These are phyloP conservation scores for Wickerhamiella occidentalis DNA, from an alignment of 805 yeast species.

Conservation along the genomic window DNA sequence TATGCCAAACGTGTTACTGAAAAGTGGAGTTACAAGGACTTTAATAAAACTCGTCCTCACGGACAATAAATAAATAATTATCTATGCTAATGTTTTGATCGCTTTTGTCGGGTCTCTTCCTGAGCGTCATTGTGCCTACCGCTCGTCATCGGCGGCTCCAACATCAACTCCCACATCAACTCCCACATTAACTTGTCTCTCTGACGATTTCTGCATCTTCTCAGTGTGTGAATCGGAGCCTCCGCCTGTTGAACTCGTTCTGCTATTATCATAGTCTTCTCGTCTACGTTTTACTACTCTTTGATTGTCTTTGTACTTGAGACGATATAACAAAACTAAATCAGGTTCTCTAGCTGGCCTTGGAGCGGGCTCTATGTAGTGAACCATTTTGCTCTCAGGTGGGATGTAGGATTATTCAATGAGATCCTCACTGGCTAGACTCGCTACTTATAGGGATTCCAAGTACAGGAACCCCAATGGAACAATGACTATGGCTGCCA, in stretches of 20 bases:
- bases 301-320: not conserved
- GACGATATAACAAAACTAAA: constrained; percentile 4
- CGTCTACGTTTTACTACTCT: not conserved
- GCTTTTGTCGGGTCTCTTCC: not conserved
- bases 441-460: constrained; percentile 9
- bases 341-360: constrained; percentile 3
- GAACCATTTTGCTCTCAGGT: not conserved
- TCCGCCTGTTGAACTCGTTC: too few species aligned
- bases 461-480: constrained; percentile 53
- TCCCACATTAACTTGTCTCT: not conserved
- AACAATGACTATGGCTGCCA: constrained; percentile 87
- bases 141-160: too few species aligned
- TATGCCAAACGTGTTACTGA: constrained; percentile 70
- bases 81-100: not conserved
- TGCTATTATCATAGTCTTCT: not conserved
- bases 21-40: constrained; percentile 89
- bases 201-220: not conserved
- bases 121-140: not conserved
- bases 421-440: constrained; percentile 2
- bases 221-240: not conserved
- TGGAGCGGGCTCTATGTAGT: not conserved
- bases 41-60: constrained; percentile 22
- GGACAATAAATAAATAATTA: constrained; percentile 1
- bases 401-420: constrained; percentile 1
- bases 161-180: too few species aligned